These are phyloP conservation scores for Xylariaceae sp. DNA, from an alignment of 2,329 filamentous ascomycete species.

Conservation along the genomic window DNA sequence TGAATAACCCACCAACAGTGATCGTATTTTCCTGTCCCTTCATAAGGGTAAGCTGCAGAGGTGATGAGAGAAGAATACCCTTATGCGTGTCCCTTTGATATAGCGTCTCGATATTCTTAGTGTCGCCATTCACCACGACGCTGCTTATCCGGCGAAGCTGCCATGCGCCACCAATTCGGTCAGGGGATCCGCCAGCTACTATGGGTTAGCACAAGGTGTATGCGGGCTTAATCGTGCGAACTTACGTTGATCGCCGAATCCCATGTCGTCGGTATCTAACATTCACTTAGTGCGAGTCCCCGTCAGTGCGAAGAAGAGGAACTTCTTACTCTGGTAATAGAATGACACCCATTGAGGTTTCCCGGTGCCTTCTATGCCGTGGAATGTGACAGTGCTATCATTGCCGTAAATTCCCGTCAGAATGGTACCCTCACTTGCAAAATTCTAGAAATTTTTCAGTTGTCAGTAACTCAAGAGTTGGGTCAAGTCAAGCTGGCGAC, in stretches of 20 bases:
- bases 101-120: conserved; percentile 55
- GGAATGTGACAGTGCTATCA: conserved; percentile 60
- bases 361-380: conserved; percentile 54
- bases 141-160: conserved; percentile 65
- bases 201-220: conserved; percentile 1
- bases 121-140: conserved; percentile 63
- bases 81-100: conserved; percentile 64
- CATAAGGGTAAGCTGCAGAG: conserved; percentile 59
- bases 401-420: conserved; percentile 61
- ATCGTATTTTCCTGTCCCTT: conserved; percentile 60
- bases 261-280: conserved; percentile 63
- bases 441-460: conserved; percentile 43
- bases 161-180: conserved; percentile 66
- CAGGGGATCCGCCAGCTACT: conserved; percentile 58
- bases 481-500: neutral
- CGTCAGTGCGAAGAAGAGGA: neutral
- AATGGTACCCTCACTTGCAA: conserved; percentile 55
- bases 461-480: conserved; percentile 18
- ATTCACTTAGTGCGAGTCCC: conserved; percentile 10
- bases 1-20: conserved; percentile 62
- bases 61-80: conserved; percentile 64
- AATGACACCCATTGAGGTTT: conserved; percentile 64
- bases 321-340: conserved; percentile 56
- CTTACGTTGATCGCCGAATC: conserved; percentile 59
- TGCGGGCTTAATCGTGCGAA: neutral